Conservation (phyloP, 768 basidiomycete species). For the Rubroboletus pulcherrimus region DNA sequence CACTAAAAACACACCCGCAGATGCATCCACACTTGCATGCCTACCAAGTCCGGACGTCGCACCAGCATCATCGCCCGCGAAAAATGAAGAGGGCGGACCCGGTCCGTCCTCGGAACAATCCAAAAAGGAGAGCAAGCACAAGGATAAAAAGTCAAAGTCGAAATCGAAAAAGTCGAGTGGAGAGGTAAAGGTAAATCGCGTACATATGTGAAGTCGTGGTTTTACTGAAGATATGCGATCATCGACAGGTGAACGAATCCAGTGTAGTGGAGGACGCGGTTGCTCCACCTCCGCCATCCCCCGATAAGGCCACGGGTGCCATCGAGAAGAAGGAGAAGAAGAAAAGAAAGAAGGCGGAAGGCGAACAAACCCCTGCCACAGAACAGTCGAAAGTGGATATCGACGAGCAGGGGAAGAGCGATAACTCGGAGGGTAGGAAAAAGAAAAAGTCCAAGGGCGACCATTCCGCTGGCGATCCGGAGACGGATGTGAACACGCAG, state of each 20-base stretch:
- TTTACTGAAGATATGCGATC: conserved; percentile 6
- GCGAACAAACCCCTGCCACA: not conserved
- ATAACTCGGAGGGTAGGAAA: conserved; percentile 13
- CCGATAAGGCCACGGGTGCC: not conserved
- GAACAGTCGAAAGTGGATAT: not conserved
- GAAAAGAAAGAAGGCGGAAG: conserved; percentile 6
- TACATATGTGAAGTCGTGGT: conserved; percentile 1
- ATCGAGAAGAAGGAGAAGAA: conserved; percentile 17
- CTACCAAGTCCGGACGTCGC: not conserved
- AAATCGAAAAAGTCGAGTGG: conserved; percentile 5
- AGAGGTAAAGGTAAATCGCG: conserved; percentile 13
- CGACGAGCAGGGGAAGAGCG: not conserved
- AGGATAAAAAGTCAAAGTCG: conserved; percentile 15
- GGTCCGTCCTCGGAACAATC: not conserved
- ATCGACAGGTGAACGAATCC: conserved; percentile 3
- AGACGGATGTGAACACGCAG: not conserved
- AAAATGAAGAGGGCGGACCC: not conserved
- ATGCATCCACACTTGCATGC: not conserved
- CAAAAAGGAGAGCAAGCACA: conserved; percentile 22
- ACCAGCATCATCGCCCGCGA: not conserved
- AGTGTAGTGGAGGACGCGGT: not conserved
- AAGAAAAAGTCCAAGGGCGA: conserved; percentile 19
- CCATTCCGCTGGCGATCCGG: not conserved
- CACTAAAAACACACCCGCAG: not conserved
- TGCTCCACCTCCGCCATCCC: not conserved